Percentiles rank a stretch among this genome's conserved stretches.
Evolutionary conservation across 441 rosid species (phyloP).

Genomic region (Populus tomentosa): DNA sequence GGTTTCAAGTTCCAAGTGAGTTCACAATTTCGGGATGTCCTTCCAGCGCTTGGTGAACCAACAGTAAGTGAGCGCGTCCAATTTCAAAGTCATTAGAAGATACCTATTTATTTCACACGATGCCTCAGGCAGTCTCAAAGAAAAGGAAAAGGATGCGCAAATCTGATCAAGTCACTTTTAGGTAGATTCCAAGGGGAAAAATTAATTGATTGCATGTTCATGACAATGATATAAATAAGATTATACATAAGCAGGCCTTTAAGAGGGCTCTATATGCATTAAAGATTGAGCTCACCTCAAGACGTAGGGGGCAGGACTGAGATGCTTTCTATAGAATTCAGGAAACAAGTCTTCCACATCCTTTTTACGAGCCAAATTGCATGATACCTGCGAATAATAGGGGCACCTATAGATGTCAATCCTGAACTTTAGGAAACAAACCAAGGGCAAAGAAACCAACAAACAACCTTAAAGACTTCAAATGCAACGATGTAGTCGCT

Average conservation of each 20-base stretch:
- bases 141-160: neutral
- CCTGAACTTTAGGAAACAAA: neutral
- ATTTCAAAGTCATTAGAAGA: neutral
- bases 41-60: neutral
- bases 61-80: neutral
- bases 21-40: neutral
- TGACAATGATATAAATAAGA: conserved; percentile 19
- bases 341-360: neutral
- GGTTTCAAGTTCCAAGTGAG: neutral
- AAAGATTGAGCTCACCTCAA: conserved; percentile 18
- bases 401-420: neutral
- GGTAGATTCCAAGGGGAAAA: conserved; percentile 10
- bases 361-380: neutral
- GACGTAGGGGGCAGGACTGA: neutral
- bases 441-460: neutral
- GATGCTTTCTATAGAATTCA: conserved; percentile 5
- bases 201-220: conserved; percentile 8
- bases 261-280: conserved; percentile 3
- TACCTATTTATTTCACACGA: neutral
- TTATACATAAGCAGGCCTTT: conserved; percentile 20
- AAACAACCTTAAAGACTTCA: conserved; percentile 28
- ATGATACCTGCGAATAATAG: conserved; percentile 5
- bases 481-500: conserved; percentile 60
- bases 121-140: neutral
- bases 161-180: neutral